A percentile compares a stretch with the other conserved stretches of the same genome.
phyloP scores from a whole-genome alignment of 305 asterid species.

The Fraxinus ornus region DNA sequence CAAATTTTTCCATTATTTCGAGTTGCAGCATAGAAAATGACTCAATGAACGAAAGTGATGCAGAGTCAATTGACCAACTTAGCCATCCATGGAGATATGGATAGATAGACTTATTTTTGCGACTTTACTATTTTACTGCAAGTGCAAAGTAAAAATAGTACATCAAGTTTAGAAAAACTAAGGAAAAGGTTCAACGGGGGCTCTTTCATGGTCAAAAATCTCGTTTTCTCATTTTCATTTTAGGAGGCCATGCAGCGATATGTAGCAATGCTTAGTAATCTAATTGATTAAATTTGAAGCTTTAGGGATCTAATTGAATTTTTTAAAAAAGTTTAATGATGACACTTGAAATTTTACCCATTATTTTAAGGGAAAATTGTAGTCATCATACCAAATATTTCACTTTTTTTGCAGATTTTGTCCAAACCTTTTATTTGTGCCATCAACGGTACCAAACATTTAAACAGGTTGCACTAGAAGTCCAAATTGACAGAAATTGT shows the following conservation, averaged over 20 bases:
- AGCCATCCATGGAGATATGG: background rate
- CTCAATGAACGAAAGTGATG: background rate
- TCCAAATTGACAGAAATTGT: too few relatives aligned
- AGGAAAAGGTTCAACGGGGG: background rate
- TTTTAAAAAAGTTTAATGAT: background rate
- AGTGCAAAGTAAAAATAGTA: background rate
- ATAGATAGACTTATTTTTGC: background rate
- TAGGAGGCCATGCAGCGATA: background rate
- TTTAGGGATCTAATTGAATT: background rate
- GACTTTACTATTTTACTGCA: background rate
- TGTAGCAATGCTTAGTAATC: background rate
- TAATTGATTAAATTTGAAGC: background rate
- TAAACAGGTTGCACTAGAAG: too few relatives aligned
- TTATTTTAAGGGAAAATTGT: background rate
- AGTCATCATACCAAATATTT: too few relatives aligned
- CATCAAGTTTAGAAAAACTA: background rate
- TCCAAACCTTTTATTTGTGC: too few relatives aligned
- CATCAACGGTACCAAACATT: too few relatives aligned
- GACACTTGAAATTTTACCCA: background rate
- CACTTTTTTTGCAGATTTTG: too few relatives aligned
- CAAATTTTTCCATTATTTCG: background rate
- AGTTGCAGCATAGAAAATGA: background rate
- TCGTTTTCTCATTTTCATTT: background rate
- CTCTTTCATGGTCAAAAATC: background rate
- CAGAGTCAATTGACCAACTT: background rate